phyloP scores from a whole-genome alignment of 805 yeast genomes.

The Kluyveromyces aestuarii region DNA sequence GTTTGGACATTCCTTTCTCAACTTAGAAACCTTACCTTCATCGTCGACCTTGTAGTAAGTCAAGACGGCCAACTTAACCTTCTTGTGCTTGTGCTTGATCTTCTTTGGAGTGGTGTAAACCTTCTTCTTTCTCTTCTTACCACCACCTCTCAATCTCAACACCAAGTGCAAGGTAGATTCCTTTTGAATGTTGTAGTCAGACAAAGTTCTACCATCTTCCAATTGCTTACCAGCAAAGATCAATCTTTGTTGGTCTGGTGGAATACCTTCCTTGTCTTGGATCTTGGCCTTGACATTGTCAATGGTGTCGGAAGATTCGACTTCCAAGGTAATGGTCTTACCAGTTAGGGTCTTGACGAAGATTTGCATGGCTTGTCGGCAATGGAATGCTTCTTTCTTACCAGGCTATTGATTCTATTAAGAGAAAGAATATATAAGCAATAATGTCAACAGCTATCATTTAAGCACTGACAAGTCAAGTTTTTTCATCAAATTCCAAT shows the following conservation, averaged over 20 bases:
- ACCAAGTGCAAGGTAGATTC: slow-evolving; percentile 95
- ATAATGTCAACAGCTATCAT: too few relatives aligned
- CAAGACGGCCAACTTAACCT: slow-evolving; percentile 97
- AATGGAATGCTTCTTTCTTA: slow-evolving; percentile 33
- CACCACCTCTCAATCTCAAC: slow-evolving; percentile 98
- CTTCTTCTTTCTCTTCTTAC: slow-evolving; percentile 99
- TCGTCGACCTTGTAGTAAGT: slow-evolving; percentile 98
- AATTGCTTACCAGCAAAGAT: slow-evolving; percentile 97
- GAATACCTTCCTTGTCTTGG: slow-evolving; percentile 96
- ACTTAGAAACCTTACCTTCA: slow-evolving; percentile 97
- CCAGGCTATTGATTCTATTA: slow-evolving; percentile 22
- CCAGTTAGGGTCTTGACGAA: slow-evolving; percentile 99
- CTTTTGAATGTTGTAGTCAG: slow-evolving; percentile 97
- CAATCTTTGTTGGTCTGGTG: slow-evolving; percentile 96
- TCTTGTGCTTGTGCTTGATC: slow-evolving; percentile 99
- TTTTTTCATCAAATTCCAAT: neutral
- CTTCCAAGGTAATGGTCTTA: slow-evolving; percentile 97
- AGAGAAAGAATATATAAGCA: too few relatives aligned
- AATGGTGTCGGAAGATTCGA: slow-evolving; percentile 94
- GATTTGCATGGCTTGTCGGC: slow-evolving; percentile 76
- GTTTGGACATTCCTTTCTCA: slow-evolving; percentile 96
- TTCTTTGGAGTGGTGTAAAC: slow-evolving; percentile 99
- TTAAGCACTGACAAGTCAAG: neutral
- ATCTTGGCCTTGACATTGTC: slow-evolving; percentile 95
- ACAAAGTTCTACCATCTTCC: slow-evolving; percentile 91